Evolutionary conservation across 352 stramenopile species (phyloP).

Genomic region (Phytophthora melonis): DNA sequence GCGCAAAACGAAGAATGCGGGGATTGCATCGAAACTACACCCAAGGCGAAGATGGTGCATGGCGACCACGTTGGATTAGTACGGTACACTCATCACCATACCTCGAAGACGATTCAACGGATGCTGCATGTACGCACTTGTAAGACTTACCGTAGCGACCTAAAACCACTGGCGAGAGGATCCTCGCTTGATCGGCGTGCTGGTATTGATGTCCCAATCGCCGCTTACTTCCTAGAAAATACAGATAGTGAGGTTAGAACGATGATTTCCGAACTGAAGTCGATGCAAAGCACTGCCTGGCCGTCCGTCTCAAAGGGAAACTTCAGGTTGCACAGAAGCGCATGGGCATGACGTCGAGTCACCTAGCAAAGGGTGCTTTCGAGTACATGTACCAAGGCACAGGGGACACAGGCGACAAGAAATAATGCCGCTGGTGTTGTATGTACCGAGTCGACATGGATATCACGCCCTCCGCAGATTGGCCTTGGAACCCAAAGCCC

Average conservation of each 20-base stretch:
- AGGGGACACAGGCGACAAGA: not conserved
- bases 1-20: slow-evolving; percentile 9
- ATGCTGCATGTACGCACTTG: no score
- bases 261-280: no score
- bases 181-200: no score
- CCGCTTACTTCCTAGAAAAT: no score
- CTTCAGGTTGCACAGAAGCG: not conserved
- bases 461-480: not conserved
- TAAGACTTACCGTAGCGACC: no score
- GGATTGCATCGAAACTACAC: slow-evolving; percentile 2
- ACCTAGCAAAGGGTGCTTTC: no score
- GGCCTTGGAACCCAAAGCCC: no score
- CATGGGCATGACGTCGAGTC: not conserved
- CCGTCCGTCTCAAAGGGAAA: not conserved
- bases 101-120: no score
- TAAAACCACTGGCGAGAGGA: no score
- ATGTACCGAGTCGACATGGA: not conserved
- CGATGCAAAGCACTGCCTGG: not conserved
- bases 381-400: not conserved
- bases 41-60: not conserved
- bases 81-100: no score
- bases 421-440: not conserved
- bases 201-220: no score
- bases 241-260: no score
- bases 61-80: not conserved